phyloP scores from a whole-genome alignment of 2,329 filamentous ascomycete genomes.

The Xylogone sp. region DNA sequence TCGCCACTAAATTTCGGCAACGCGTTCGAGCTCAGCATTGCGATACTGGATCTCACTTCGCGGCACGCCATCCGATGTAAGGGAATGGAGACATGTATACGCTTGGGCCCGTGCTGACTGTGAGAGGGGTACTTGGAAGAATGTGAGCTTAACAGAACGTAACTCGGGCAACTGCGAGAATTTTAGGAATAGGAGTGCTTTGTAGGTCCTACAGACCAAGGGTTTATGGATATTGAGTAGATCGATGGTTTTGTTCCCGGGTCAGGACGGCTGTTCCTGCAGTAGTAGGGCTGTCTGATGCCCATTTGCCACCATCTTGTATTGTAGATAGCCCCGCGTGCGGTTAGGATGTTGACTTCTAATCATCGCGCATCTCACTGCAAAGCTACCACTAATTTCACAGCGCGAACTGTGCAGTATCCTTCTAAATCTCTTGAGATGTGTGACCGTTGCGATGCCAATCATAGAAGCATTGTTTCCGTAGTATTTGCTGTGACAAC shows the following conservation, averaged over 20 bases:
- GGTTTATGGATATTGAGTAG: neutral
- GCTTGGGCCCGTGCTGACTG: neutral
- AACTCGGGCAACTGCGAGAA: neutral
- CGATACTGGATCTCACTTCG: no score
- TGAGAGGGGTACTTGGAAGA: neutral
- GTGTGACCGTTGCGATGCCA: neutral
- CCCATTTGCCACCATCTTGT: no score
- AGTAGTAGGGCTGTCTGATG: neutral
- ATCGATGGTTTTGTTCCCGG: no score
- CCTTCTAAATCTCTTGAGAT: neutral
- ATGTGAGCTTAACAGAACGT: neutral
- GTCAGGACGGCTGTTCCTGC: neutral
- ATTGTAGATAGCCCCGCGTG: neutral
- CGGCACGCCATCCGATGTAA: no score
- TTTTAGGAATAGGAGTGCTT: neutral
- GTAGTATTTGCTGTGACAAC: neutral
- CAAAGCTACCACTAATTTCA: neutral
- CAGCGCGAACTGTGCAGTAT: neutral
- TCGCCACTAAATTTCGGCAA: no score
- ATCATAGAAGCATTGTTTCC: neutral
- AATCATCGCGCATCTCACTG: neutral
- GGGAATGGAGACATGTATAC: neutral
- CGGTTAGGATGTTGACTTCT: neutral
- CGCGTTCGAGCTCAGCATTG: no score
- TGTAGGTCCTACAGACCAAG: neutral